Evolutionary conservation across 257 asterid genomes (phyloP).

Genomic region (Schizonepeta tenuifolia): DNA sequence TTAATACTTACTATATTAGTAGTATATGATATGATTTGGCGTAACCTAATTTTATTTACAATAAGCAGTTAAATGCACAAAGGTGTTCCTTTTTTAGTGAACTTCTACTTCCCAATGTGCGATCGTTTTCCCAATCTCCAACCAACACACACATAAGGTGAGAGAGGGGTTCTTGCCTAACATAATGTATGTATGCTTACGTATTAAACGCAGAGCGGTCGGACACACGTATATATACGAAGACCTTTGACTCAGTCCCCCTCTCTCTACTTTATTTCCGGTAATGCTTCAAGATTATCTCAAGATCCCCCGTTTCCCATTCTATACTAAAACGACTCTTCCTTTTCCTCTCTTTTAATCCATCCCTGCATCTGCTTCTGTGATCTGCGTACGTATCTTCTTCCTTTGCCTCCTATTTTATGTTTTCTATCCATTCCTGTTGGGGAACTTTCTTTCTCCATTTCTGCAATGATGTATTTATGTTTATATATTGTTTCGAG

Average conservation of each 20-base stretch:
- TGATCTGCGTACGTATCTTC: slow-evolving; percentile 25
- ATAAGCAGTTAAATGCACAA: background rate
- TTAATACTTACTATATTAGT: too few relatives aligned
- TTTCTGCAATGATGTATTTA: slow-evolving; percentile 24
- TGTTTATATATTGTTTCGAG: slow-evolving; percentile 13
- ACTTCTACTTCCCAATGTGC: background rate
- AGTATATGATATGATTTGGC: background rate
- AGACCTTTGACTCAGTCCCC: slow-evolving; percentile 39
- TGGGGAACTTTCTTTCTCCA: slow-evolving; percentile 8
- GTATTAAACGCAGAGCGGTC: slow-evolving; percentile 23
- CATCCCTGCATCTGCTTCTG: background rate
- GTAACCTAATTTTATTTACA: background rate
- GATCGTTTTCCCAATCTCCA: slow-evolving; percentile 19
- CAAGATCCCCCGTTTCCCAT: slow-evolving; percentile 32
- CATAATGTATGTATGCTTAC: background rate
- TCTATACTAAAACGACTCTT: slow-evolving; percentile 8
- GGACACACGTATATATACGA: slow-evolving; percentile 7
- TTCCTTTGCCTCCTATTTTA: background rate
- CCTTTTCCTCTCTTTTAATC: background rate
- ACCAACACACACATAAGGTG: background rate
- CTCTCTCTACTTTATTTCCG: slow-evolving; percentile 27
- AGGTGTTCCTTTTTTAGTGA: background rate
- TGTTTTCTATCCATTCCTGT: background rate
- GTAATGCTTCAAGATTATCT: slow-evolving; percentile 24
- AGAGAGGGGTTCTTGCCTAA: background rate